These are phyloP conservation scores for Eucalyptus fibrosa DNA, from an alignment of 345 rosid genomes.

Conservation along the genomic window DNA sequence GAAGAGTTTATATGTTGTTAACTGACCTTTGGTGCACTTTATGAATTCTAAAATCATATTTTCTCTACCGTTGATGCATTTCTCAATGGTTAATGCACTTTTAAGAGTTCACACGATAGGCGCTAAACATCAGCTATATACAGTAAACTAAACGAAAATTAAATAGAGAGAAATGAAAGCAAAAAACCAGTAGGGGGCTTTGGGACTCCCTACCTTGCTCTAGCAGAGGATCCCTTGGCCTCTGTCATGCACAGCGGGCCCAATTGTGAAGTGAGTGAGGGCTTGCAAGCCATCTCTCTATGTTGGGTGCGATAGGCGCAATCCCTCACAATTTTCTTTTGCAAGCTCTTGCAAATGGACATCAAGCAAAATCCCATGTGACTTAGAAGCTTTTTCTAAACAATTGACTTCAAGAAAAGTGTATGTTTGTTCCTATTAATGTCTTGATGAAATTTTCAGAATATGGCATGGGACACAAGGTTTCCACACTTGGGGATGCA, in stretches of 20 bases:
- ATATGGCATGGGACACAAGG: background rate
- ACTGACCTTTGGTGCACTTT: background rate
- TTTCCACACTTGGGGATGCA: background rate
- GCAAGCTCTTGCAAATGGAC: background rate
- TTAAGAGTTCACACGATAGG: rapidly evolving
- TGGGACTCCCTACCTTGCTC: background rate
- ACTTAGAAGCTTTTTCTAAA: background rate
- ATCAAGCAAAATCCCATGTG: background rate
- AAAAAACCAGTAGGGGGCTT: background rate
- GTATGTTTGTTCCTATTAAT: background rate
- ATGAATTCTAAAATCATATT: background rate
- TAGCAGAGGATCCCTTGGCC: background rate
- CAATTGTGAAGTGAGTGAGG: background rate
- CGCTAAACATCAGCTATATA: background rate
- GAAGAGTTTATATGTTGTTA: background rate
- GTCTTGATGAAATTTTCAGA: background rate
- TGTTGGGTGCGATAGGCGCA: rapidly evolving
- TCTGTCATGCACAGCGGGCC: rapidly evolving
- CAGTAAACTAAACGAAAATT: background rate
- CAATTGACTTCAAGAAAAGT: background rate
- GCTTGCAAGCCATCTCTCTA: background rate
- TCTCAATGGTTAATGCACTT: background rate
- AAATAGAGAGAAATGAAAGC: background rate
- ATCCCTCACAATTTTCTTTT: background rate
- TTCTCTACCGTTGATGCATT: background rate